Base-by-base conservation (phyloP, 225 moss, liverwort and hornwort species). In the Marchantia paleacea region DNA sequence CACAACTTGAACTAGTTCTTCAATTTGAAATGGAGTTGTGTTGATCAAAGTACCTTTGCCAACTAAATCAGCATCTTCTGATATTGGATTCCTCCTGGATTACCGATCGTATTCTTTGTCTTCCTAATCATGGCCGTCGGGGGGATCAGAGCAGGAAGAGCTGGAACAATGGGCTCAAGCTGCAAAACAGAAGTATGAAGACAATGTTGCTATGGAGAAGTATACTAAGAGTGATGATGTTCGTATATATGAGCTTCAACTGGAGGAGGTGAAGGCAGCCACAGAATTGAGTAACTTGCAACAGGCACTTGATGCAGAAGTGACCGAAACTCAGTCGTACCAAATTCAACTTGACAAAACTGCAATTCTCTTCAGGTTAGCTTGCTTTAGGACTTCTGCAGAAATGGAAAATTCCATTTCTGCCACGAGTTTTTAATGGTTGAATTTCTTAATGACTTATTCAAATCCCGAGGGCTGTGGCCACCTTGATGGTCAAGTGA, bases 261-360 rank as follows among this genome's bases (percentile, higher is more conserved):
- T 88, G 22, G 92, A 99, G 50, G 95, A 95, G 79, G 79, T 85
- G 71, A 90, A 83, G 60, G 81, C 79, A 69, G 91, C 91, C 0
- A 66, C 79, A 54, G 93, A 92, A 69, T 77, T 93, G 60, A 78
- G 85, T 11, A 89, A 83, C 31, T 60, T 85, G 58, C 81, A 48
- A 81, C 79, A 88, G 30, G 73, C 90, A 67, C 75, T 95, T 2
- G 91, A 93, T 28, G 79, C 18, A 54, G 95, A 99, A 83, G 92
- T 99, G 81, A 90, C 91, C 0, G 91, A 93, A 76, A 93, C 91
- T 13, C 97, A 91, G 54, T 90, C 93, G 54, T 89, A 90, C 81
- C 97, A 99, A 84, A 90, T 91, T 69, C 92, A 95, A 51, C 93
- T 99, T 29, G 87, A 95, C 64, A 92, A 91, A 89, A 91, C 90